Conservation (phyloP, 1,284 basidiomycete species). For the Heliocybe sulcata region DNA sequence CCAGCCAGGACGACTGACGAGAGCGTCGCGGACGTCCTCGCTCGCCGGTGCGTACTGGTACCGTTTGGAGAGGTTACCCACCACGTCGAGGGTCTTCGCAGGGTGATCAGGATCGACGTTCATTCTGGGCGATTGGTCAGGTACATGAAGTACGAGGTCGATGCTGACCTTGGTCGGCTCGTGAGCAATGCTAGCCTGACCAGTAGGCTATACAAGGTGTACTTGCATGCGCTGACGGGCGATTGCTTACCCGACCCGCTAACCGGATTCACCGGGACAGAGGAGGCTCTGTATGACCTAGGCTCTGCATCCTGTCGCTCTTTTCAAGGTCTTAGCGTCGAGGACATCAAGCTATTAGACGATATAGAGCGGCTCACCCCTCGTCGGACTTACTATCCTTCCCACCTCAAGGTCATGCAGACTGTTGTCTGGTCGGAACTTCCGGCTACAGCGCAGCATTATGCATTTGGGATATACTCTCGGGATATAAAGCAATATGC, state of each 20-base stretch:
- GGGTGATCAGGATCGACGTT: constrained; percentile 9
- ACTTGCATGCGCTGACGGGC: constrained; percentile 38
- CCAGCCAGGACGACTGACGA: constrained; percentile 7
- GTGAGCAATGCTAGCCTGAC: constrained; percentile 22
- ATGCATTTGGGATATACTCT: constrained; percentile 18
- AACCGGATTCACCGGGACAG: constrained; percentile 33
- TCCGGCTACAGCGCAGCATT: constrained; percentile 23
- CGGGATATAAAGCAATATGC: constrained; percentile 24
- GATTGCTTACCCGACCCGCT: constrained; percentile 36
- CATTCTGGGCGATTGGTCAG: background rate
- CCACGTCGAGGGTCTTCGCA: constrained; percentile 5
- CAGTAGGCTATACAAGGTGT: constrained; percentile 29
- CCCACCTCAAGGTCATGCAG: constrained; percentile 30
- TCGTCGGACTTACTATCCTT: constrained; percentile 28
- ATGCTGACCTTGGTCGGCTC: constrained; percentile 30
- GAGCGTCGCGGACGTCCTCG: constrained; percentile 15
- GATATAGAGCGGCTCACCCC: constrained; percentile 29
- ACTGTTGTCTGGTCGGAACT: constrained; percentile 25
- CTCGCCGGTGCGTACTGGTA: constrained; percentile 15
- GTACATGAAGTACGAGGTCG: constrained; percentile 26
- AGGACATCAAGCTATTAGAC: constrained; percentile 23
- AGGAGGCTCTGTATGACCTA: constrained; percentile 34
- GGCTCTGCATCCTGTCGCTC: constrained; percentile 29
- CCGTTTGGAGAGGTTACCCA: constrained; percentile 25
- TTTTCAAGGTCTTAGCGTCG: constrained; percentile 23